These are phyloP conservation scores for Rhizopus sp. DNA, from an alignment of 371 early-diverging fungal genomes.

Conservation along the genomic window DNA sequence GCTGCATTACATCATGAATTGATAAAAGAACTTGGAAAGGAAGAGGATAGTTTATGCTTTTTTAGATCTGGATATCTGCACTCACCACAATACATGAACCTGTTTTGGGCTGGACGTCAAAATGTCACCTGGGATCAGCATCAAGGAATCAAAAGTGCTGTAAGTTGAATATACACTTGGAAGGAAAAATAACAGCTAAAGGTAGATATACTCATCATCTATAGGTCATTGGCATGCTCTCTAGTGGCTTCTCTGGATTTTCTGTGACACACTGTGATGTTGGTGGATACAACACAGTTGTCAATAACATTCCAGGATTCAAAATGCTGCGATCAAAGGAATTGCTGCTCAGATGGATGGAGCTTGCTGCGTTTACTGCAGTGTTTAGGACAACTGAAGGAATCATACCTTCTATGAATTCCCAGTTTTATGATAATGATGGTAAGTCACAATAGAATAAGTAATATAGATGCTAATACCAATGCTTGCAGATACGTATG, in stretches of 20 bases:
- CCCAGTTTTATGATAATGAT: conserved; percentile 54
- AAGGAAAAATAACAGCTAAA: not conserved
- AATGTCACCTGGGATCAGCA: conserved; percentile 45
- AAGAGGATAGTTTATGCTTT: conserved; percentile 35
- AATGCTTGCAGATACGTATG: conserved; percentile 29
- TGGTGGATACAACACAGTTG: conserved; percentile 49
- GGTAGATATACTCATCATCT: not conserved
- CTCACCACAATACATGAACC: conserved; percentile 35
- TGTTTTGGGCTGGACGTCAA: conserved; percentile 50
- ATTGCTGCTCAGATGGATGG: conserved; percentile 56
- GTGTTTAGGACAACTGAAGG: conserved; percentile 56
- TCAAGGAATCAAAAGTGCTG: conserved; percentile 50
- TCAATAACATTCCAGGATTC: conserved; percentile 34
- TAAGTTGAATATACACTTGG: conserved; percentile 12
- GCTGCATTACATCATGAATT: conserved; percentile 31
- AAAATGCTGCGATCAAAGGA: conserved; percentile 41
- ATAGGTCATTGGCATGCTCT: conserved; percentile 43
- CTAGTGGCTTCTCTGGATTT: conserved; percentile 52
- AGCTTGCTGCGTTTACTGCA: conserved; percentile 49
- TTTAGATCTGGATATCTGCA: conserved; percentile 35
- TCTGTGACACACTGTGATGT: conserved; percentile 51
- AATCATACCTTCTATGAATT: conserved; percentile 45
- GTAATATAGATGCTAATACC: not conserved
- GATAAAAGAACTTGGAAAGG: conserved; percentile 24
- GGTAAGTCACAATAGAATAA: conserved; percentile 26